A percentile compares a stretch with the other conserved stretches of the same genome.
These are phyloP conservation scores for Paramyrothecium roridum DNA, from an alignment of 2,329 filamentous ascomycete species.

Conservation along the genomic window DNA sequence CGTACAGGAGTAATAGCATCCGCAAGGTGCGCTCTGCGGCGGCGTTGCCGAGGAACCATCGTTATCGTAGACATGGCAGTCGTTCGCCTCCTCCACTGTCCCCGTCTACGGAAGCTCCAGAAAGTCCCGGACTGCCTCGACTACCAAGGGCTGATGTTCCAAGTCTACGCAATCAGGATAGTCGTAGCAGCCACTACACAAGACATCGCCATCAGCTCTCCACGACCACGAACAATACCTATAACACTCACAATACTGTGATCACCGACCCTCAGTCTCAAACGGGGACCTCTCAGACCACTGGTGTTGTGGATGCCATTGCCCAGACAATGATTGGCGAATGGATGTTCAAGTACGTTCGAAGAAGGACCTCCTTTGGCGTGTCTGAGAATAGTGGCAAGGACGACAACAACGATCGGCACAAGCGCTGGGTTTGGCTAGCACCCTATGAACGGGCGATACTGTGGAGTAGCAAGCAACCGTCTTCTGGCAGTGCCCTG, in stretches of 20 bases:
- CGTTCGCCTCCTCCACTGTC: constrained; percentile 65
- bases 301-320: constrained; percentile 90
- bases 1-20: constrained; percentile 58
- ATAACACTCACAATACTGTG: constrained; percentile 2
- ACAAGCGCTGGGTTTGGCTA: constrained; percentile 98
- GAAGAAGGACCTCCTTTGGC: constrained; percentile 86
- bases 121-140: constrained; percentile 70
- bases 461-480: constrained; percentile 98
- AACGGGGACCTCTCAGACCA: constrained; percentile 61
- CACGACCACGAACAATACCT: constrained; percentile 54
- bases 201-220: constrained; percentile 57
- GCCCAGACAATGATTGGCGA: constrained; percentile 98
- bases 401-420: constrained; percentile 74
- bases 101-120: constrained; percentile 62
- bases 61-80: constrained; percentile 48
- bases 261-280: constrained; percentile 38
- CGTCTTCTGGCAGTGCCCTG: constrained; percentile 79
- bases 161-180: constrained; percentile 48
- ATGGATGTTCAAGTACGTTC: constrained; percentile 92
- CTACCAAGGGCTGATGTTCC: constrained; percentile 71
- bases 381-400: constrained; percentile 64
- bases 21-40: constrained; percentile 85
- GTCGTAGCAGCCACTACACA: constrained; percentile 37
- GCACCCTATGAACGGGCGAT: constrained; percentile 94
- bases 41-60: constrained; percentile 58